A percentile compares a stretch with the other conserved stretches of the same genome.
phyloP scores from a whole-genome alignment of 306 rosid genomes.

The Aeschynomene evenia region DNA sequence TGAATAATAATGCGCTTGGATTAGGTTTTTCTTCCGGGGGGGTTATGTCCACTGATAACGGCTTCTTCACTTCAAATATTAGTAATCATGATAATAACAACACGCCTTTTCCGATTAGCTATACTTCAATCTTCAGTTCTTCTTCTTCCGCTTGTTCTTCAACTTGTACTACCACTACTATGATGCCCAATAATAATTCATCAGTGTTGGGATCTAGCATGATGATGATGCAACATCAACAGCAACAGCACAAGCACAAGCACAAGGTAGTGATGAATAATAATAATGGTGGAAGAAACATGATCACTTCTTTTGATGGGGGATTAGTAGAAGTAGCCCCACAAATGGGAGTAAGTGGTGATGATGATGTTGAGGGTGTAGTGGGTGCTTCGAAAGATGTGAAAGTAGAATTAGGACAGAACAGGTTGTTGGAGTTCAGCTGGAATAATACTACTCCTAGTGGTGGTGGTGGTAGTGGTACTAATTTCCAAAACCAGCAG shows the following conservation, averaged over 20 bases:
- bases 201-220: slow-evolving; percentile 51
- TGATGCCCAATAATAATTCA: slow-evolving; percentile 36
- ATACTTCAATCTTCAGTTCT: slow-evolving; percentile 47
- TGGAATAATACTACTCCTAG: slow-evolving; percentile 21
- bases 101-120: slow-evolving; percentile 44
- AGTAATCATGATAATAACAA: slow-evolving; percentile 7
- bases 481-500: slow-evolving; percentile 47
- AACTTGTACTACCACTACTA: slow-evolving; percentile 27
- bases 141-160: slow-evolving; percentile 40
- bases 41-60: slow-evolving; percentile 25
- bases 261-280: no score
- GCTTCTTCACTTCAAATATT: slow-evolving; percentile 35
- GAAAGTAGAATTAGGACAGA: slow-evolving; percentile 57
- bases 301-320: slow-evolving; percentile 44
- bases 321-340: slow-evolving; percentile 42
- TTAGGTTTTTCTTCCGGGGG: slow-evolving; percentile 62
- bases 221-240: slow-evolving; percentile 37
- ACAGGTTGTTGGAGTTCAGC: slow-evolving; percentile 33
- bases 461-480: no score
- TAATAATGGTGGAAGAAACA: no score
- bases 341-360: slow-evolving; percentile 28
- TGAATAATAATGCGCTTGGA: slow-evolving; percentile 47
- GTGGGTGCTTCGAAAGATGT: slow-evolving; percentile 37
- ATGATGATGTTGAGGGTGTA: slow-evolving; percentile 6
- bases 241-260: no score